Percentiles rank a stretch among this genome's conserved stretches.
These are phyloP conservation scores for Cladobotryum protrusum DNA, from an alignment of 2,329 filamentous ascomycete genomes.

Conservation along the genomic window DNA sequence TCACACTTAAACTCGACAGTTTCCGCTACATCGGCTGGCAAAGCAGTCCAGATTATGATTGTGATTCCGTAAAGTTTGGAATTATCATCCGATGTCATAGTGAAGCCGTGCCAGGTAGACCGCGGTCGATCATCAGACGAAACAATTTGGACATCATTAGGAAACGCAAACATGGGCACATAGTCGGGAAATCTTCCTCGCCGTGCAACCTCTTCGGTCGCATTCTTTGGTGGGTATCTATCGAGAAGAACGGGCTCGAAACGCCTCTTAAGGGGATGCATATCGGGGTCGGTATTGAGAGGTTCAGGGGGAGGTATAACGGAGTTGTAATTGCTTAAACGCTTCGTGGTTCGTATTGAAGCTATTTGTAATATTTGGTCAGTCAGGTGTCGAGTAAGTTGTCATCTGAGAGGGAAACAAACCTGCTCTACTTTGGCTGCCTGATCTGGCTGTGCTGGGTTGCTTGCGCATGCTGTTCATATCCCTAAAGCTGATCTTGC, in stretches of 20 bases:
- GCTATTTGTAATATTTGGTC: conserved; percentile 35
- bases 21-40: conserved; percentile 75
- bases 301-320: conserved; percentile 93
- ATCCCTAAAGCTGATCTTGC: conserved; percentile 87
- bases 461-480: conserved; percentile 94
- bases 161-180: conserved; percentile 98
- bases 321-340: conserved; percentile 95
- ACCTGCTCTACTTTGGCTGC: conserved; percentile 47
- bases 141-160: conserved; percentile 94
- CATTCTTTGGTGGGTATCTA: conserved; percentile 79
- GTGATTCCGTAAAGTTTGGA: conserved; percentile 89
- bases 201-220: conserved; percentile 71
- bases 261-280: conserved; percentile 89
- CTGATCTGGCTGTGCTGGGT: conserved; percentile 66
- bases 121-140: conserved; percentile 89
- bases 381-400: neutral
- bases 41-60: conserved; percentile 85
- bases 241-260: conserved; percentile 97
- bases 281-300: conserved; percentile 79
- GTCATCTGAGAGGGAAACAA: conserved; percentile 15
- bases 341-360: conserved; percentile 70
- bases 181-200: conserved; percentile 92
- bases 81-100: conserved; percentile 91
- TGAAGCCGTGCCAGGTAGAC: conserved; percentile 98
- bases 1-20: conserved; percentile 79